phyloP scores from a whole-genome alignment of 257 asterid species.

The Nicotiana otophora region DNA sequence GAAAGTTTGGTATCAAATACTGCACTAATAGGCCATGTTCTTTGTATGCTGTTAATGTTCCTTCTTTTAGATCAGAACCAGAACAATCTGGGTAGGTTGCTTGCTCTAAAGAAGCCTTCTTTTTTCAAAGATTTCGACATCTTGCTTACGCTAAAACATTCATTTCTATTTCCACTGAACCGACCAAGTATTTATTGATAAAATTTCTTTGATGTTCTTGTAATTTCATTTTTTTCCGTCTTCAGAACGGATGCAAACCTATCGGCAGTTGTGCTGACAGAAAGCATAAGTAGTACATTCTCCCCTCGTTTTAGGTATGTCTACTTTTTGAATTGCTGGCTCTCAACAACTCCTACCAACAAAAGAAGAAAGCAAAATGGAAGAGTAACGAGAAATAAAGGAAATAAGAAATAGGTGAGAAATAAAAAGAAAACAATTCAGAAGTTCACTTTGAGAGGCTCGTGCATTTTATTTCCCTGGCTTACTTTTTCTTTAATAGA shows the following conservation, averaged over 20 bases:
- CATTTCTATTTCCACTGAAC: neutral
- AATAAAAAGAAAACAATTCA: neutral
- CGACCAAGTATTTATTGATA: neutral
- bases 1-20: conserved; percentile 80
- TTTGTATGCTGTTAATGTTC: conserved; percentile 68
- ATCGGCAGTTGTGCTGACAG: conserved; percentile 37
- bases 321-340: neutral
- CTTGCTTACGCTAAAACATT: neutral
- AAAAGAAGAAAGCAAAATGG: neutral
- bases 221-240: conserved; percentile 12
- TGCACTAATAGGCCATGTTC: conserved; percentile 86
- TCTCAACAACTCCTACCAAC: neutral
- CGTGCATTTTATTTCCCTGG: neutral
- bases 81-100: conserved; percentile 30
- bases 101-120: neutral
- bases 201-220: neutral
- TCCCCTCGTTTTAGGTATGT: conserved; percentile 78
- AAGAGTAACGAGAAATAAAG: too few relatives aligned
- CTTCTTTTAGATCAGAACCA: conserved; percentile 39
- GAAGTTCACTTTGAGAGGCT: neutral
- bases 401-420: neutral
- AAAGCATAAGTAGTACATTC: conserved; percentile 62
- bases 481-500: neutral
- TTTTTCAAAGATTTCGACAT: neutral
- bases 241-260: conserved; percentile 34